These are phyloP conservation scores for Straminergon stramineum DNA, from an alignment of 225 moss, liverwort and hornwort species.

Conservation along the genomic window DNA sequence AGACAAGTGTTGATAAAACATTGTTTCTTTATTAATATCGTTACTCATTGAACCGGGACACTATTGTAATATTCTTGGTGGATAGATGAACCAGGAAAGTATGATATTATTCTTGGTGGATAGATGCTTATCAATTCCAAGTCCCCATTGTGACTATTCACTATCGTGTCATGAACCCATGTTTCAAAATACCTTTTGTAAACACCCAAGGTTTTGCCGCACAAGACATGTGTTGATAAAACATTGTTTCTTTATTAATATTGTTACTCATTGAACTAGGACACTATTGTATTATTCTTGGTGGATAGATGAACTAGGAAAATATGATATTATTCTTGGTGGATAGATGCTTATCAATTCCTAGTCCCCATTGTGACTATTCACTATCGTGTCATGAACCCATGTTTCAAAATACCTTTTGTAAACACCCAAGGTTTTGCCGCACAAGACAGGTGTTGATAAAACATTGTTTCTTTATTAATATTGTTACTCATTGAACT, in stretches of 20 bases:
- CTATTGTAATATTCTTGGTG: not conserved
- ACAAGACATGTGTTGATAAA: not conserved
- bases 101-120: too few species aligned
- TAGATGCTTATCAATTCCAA: too few species aligned
- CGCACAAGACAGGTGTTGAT: not conserved
- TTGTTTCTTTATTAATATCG: too few species aligned
- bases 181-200: not conserved
- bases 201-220: not conserved
- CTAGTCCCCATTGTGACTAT: not conserved
- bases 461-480: not conserved
- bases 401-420: not conserved
- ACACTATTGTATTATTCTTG: not conserved
- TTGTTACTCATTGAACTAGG: fast-evolving
- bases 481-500: not conserved
- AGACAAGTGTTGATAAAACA: too few species aligned
- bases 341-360: not conserved
- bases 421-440: not conserved
- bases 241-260: not conserved
- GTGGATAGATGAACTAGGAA: fast-evolving
- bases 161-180: not conserved
- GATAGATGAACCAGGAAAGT: fast-evolving
- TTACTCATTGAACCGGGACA: too few species aligned
- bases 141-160: not conserved
- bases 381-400: not conserved
- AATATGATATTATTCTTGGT: too few species aligned